phyloP scores from a whole-genome alignment of 2,329 filamentous ascomycete genomes.

The Neoascochyta sp. region DNA sequence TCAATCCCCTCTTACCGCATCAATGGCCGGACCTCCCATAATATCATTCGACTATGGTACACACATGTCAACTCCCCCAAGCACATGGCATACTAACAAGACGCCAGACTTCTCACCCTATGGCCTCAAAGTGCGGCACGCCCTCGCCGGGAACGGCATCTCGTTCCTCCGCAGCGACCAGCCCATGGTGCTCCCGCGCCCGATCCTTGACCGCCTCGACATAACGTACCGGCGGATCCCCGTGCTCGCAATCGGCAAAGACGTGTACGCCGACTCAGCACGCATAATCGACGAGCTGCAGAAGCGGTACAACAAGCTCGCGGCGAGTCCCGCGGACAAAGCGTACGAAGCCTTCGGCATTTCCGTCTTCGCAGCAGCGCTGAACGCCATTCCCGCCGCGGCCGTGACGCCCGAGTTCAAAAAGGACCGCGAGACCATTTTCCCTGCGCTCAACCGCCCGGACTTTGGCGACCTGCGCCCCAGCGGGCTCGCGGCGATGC shows the following conservation, averaged over 20 bases:
- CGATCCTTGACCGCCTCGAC: conserved; percentile 59
- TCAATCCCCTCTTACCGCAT: too few relatives aligned
- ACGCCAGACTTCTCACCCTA: conserved; percentile 5
- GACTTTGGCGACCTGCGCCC: conserved; percentile 2
- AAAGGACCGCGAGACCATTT: conserved; percentile 5
- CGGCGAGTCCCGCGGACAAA: conserved; percentile 38
- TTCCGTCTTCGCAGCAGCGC: conserved; percentile 1
- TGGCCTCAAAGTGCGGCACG: conserved; percentile 2
- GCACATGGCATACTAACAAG: background rate
- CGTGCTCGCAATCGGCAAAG: conserved; percentile 60
- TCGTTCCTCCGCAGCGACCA: conserved; percentile 40
- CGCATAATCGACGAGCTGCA: conserved; percentile 66
- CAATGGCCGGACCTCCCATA: conserved; percentile 1
- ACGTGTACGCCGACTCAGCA: conserved; percentile 67
- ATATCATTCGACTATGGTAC: conserved; percentile 7
- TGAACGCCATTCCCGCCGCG: conserved; percentile 6
- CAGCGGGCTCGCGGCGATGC: conserved; percentile 6
- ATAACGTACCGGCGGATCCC: conserved; percentile 68
- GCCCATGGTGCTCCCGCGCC: conserved; percentile 63
- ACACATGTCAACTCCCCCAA: background rate
- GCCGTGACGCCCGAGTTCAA: conserved; percentile 4
- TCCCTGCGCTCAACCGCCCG: conserved; percentile 1
- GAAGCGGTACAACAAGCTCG: conserved; percentile 39
- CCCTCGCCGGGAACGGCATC: conserved; percentile 3
- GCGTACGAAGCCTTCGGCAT: conserved; percentile 9